Conservation (phyloP, 768 basidiomycete species). For the Russula foetens region DNA sequence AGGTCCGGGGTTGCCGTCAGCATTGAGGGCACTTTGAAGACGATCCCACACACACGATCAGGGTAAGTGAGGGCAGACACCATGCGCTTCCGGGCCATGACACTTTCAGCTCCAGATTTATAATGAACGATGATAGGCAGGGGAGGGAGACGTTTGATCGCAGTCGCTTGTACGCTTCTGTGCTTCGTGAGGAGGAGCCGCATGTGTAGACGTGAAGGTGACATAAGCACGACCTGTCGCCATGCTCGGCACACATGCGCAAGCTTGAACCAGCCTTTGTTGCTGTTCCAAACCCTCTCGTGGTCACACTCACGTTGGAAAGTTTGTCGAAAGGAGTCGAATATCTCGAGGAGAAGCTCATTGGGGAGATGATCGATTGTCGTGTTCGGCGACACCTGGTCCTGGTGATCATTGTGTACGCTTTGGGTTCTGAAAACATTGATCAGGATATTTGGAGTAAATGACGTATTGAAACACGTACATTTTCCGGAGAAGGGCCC, state of each 20-base stretch:
- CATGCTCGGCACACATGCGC: constrained; percentile 1
- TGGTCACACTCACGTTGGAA: background rate
- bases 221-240: background rate
- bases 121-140: background rate
- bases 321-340: background rate
- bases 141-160: background rate
- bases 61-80: too few species aligned
- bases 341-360: background rate
- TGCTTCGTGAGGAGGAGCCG: background rate
- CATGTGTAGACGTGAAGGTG: background rate
- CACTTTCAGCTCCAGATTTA: too few species aligned
- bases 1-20: background rate
- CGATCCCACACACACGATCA: too few species aligned
- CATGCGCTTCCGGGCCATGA: too few species aligned
- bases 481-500: background rate
- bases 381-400: too few species aligned
- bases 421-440: too few species aligned
- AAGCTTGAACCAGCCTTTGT: background rate
- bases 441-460: too few species aligned
- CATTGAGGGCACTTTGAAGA: too few species aligned
- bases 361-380: background rate
- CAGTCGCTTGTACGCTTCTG: too few species aligned
- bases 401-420: too few species aligned
- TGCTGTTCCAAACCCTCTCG: background rate
- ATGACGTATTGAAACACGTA: background rate